Evolutionary conservation across 495 filamentous ascomycete genomes (phyloP), one percentile per base, ranked within the genome.

Genomic region (Tetracladium setigerum): DNA sequence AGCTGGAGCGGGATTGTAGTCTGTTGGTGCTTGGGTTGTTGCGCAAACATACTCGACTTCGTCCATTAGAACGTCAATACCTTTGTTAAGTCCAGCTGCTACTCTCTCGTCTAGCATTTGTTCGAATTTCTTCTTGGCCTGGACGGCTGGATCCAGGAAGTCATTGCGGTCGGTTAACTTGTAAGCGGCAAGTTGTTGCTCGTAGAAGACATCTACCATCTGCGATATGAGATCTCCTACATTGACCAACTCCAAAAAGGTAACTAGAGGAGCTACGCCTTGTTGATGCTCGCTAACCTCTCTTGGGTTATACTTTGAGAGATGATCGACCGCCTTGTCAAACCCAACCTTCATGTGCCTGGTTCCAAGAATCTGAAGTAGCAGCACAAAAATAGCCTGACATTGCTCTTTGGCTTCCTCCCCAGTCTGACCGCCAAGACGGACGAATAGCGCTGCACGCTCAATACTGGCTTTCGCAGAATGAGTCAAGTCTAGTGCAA

Each of bases 181-280:
- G 3, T 80, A 74, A 0, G 79, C 79, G 5, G 88, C 82, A 30
- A 99, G 74, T 62, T 97, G 91, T 60, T 95, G 90, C 62, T 94
- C 86, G 64, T 95, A 99, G 66, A 99, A 99, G 15, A 99, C 89
- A 58, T 99, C 94, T 46, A 99, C 78, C 94, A 99, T 99, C 60
- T 99, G 94, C 41, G 94, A 84, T 51, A 99, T 99, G 14, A 99
- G 76, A 64, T 99, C 94, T 42, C 94, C 94, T 3, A 99, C 89
- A 60, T 97, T 97, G 58, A 97, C 94, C 43, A 99, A 77, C 62
- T 99, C 94, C 37, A 99, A 77, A 57, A 99, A 99, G 5, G 87
- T 97, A 11, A 96, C 87, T 1, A 99, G 74, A 1, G 94, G 94
- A 38, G 87, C 87, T 17, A 97, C 92, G 10, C 86, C 88, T 47